phyloP scores from a whole-genome alignment of 208 protist genomes.

The Trypanosoma mega region DNA sequence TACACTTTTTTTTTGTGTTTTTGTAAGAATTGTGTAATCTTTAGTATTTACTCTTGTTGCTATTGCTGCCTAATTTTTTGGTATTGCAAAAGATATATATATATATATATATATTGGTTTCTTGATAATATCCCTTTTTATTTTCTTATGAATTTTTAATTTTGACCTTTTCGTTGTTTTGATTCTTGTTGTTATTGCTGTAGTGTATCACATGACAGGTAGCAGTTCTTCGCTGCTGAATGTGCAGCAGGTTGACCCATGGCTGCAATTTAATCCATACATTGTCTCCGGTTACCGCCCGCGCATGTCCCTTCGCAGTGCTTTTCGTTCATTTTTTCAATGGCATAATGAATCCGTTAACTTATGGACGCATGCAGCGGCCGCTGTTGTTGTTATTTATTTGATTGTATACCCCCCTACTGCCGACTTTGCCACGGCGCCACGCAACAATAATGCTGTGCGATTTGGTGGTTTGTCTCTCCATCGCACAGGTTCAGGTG shows the following conservation, averaged over 20 bases:
- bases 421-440: not conserved
- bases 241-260: conserved; percentile 55
- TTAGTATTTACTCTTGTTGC: too few relatives aligned
- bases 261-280: conserved; percentile 67
- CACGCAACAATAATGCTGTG: not conserved
- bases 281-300: conserved; percentile 60
- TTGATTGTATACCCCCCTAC: conserved; percentile 45
- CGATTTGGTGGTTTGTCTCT: not conserved
- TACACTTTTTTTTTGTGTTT: too few relatives aligned
- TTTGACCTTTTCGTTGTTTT: not conserved
- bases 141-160: not conserved
- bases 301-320: conserved; percentile 35
- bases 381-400: conserved; percentile 37
- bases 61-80: too few relatives aligned
- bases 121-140: not conserved
- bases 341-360: conserved; percentile 73
- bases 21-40: too few relatives aligned
- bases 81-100: too few relatives aligned
- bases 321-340: conserved; percentile 44
- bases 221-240: conserved; percentile 14
- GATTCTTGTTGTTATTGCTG: not conserved
- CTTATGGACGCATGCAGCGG: conserved; percentile 43
- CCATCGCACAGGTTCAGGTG: not conserved
- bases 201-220: not conserved
- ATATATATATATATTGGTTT: conserved; percentile 4